Evolutionary conservation across 129 eudicot species (phyloP).

Genomic region (Rutidosis leptorrhynchoides): DNA sequence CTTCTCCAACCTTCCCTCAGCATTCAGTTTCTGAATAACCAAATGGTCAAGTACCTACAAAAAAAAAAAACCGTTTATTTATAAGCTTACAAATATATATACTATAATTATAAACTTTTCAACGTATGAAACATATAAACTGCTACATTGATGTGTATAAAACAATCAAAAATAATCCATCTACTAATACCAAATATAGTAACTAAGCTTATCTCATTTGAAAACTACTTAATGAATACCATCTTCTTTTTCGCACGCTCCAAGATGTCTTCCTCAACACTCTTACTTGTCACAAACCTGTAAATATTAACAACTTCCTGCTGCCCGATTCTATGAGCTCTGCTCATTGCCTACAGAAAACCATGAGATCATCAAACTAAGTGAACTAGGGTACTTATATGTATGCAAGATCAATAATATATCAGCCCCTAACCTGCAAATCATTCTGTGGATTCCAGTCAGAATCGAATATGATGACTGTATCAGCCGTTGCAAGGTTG

Average conservation of each 20-base stretch:
- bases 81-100: not conserved
- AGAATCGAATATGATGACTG: constrained; percentile 97
- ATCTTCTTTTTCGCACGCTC: constrained; percentile 99
- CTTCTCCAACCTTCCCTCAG: constrained; percentile 96
- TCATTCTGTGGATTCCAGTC: constrained; percentile 99
- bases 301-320: constrained; percentile 97
- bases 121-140: constrained; percentile 5
- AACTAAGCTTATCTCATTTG: no score
- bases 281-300: constrained; percentile 97
- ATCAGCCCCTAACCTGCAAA: constrained; percentile 58
- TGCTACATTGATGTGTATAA: not conserved
- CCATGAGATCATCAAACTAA: not conserved
- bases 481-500: constrained; percentile 98
- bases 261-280: constrained; percentile 98
- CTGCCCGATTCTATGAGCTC: constrained; percentile 99
- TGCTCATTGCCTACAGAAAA: constrained; percentile 86
- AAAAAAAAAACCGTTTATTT: not conserved
- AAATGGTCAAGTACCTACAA: constrained; percentile 94
- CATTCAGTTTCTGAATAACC: constrained; percentile 96
- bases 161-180: no score
- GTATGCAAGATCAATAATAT: not conserved
- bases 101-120: not conserved
- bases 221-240: no score
- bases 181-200: no score
- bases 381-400: not conserved